Evolutionary conservation across 2,329 filamentous ascomycete genomes (phyloP).

Genomic region (Fonsecaea erecta): DNA sequence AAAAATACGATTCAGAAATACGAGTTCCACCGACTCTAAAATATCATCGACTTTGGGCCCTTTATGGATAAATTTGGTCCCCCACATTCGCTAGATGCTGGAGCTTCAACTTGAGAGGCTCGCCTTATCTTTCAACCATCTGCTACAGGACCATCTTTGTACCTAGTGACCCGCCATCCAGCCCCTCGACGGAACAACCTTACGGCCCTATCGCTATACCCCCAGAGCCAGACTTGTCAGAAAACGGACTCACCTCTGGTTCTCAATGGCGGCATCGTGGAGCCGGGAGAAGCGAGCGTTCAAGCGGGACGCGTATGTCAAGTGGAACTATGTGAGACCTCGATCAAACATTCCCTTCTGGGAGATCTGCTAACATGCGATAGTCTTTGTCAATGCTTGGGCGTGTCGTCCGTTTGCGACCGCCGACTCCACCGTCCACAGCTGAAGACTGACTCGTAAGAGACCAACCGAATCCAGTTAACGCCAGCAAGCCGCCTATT

Average conservation of each 20-base stretch:
- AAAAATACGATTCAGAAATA: background rate
- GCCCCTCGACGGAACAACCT: background rate
- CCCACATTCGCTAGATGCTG: background rate
- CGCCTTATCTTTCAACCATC: background rate
- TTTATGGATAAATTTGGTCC: background rate
- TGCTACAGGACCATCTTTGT: background rate
- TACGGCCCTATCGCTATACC: background rate
- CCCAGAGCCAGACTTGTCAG: background rate
- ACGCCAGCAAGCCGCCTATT: background rate
- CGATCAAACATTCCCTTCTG: conserved; percentile 1
- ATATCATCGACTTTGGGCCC: background rate
- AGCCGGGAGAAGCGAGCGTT: background rate
- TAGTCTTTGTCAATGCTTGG: background rate
- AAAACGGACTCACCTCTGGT: background rate
- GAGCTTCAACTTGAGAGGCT: background rate
- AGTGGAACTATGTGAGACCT: conserved; percentile 1
- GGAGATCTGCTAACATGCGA: background rate
- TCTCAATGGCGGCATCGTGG: background rate
- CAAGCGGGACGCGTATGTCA: background rate
- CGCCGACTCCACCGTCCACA: background rate
- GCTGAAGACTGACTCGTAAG: background rate
- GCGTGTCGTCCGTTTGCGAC: background rate
- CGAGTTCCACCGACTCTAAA: background rate
- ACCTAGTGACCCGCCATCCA: background rate
- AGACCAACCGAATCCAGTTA: background rate